Evolutionary conservation across 192 early-diverging fungal genomes (phyloP).

Genomic region (Chytriomyces confervae): DNA sequence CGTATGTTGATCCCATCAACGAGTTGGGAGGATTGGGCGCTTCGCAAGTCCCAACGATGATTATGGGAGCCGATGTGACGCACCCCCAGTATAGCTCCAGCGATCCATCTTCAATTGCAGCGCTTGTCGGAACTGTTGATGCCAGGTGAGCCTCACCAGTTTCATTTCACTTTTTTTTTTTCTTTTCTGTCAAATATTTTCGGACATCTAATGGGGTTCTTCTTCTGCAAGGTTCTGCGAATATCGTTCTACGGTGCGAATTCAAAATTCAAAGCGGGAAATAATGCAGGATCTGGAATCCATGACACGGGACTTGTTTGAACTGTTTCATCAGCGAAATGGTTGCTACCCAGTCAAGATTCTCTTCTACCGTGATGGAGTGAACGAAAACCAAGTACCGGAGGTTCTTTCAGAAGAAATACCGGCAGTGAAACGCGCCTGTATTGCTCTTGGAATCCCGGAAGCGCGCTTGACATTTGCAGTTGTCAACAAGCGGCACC

Average conservation of each 20-base stretch:
- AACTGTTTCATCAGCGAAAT: conserved; percentile 61
- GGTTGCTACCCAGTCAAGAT: conserved; percentile 73
- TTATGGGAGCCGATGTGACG: conserved; percentile 65
- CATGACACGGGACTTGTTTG: conserved; percentile 70
- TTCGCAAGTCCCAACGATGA: conserved; percentile 51
- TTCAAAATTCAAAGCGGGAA: conserved; percentile 74
- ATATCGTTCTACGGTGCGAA: conserved; percentile 45
- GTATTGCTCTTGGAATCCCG: conserved; percentile 26
- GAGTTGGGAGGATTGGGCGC: conserved; percentile 21
- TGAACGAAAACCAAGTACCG: conserved; percentile 79
- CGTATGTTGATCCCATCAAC: conserved; percentile 34
- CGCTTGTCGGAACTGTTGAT: conserved; percentile 55
- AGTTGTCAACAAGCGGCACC: conserved; percentile 81
- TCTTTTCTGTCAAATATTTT: not conserved
- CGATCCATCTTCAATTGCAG: conserved; percentile 55
- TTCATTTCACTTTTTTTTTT: not conserved
- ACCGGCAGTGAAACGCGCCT: conserved; percentile 62
- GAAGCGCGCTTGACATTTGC: conserved; percentile 61
- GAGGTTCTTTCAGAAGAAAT: conserved; percentile 73
- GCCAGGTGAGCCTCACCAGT: not conserved
- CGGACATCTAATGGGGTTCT: conserved; percentile 31
- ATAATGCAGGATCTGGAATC: conserved; percentile 71
- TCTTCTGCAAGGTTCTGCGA: conserved; percentile 19
- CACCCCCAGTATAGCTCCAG: conserved; percentile 51
- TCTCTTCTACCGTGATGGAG: conserved; percentile 85